A percentile compares a stretch with the other conserved stretches of the same genome.
Evolutionary conservation across 140 eudicot genomes (phyloP).

Genomic region (Flaveria floridana): DNA sequence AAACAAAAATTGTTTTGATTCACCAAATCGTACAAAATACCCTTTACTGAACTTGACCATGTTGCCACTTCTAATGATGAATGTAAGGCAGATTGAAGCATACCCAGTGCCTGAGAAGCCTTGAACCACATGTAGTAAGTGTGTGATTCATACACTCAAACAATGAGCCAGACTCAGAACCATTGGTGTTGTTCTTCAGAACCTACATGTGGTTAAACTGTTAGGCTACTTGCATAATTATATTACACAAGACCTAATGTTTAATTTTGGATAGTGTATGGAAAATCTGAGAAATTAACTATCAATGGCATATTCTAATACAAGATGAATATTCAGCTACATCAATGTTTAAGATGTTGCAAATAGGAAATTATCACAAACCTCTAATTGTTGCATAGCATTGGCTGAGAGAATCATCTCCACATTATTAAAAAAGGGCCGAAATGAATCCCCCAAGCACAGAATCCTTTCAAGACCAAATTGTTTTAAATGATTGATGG

Average conservation of each 20-base stretch:
- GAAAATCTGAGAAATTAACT: neutral
- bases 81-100: conserved; percentile 20
- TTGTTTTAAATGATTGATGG: conserved; percentile 75
- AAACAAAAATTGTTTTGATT: neutral
- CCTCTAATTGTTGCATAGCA: conserved; percentile 91
- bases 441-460: conserved; percentile 80
- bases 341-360: neutral
- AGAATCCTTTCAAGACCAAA: conserved; percentile 82
- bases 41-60: neutral
- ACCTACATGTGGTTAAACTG: conserved; percentile 43
- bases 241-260: conserved; percentile 7
- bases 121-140: conserved; percentile 65
- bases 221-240: conserved; percentile 13
- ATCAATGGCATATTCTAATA: neutral
- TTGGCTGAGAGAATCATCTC: conserved; percentile 92
- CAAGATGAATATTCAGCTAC: conserved; percentile 4
- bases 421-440: conserved; percentile 60
- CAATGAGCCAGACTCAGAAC: conserved; percentile 77
- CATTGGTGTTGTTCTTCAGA: conserved; percentile 67
- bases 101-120: conserved; percentile 97
- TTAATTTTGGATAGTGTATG: neutral
- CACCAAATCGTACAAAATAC: neutral
- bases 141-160: conserved; percentile 74
- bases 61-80: neutral
- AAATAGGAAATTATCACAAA: conserved; percentile 15